Evolutionary conservation across 1,284 basidiomycete species (phyloP).

Genomic region (Cryptococcus sp.): DNA sequence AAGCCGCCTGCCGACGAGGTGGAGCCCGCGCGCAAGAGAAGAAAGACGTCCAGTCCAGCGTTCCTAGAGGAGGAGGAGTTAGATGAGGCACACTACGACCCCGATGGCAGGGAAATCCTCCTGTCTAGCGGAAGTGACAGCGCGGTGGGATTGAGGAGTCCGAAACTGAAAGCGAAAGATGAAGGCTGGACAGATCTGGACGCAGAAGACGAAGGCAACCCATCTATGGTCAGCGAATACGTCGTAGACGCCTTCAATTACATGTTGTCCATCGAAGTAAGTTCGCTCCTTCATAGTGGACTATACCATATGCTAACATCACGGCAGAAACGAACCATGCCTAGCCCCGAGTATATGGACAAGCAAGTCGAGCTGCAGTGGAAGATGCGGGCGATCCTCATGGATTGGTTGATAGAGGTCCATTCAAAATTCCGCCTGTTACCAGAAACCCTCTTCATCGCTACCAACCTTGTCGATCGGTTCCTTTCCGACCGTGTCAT

Average conservation of each 20-base stretch:
- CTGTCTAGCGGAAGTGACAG: constrained; percentile 33
- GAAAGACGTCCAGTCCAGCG: constrained; percentile 43
- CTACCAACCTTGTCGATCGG: constrained; percentile 93
- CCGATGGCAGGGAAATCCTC: constrained; percentile 43
- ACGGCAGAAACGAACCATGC: constrained; percentile 72
- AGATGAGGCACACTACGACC: constrained; percentile 41
- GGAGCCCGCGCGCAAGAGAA: constrained; percentile 41
- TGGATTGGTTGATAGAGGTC: constrained; percentile 97
- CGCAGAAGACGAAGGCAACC: constrained; percentile 90
- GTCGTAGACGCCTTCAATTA: constrained; percentile 93
- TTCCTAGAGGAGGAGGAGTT: constrained; percentile 19
- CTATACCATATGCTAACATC: constrained; percentile 8
- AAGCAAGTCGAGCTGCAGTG: constrained; percentile 86
- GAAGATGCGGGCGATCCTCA: constrained; percentile 91
- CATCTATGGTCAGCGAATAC: constrained; percentile 96
- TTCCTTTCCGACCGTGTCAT: constrained; percentile 89
- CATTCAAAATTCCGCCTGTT: constrained; percentile 91
- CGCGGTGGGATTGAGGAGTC: constrained; percentile 25
- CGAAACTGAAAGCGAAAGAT: constrained; percentile 55
- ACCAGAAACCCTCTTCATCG: constrained; percentile 94
- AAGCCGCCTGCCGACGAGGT: constrained; percentile 17
- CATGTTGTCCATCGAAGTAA: constrained; percentile 69
- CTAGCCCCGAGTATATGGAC: constrained; percentile 87
- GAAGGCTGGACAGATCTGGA: constrained; percentile 81
- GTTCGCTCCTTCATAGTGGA: constrained; percentile 22